Conservation (phyloP, 176 grass and related monocot species). For the Alloteropsis semialata region DNA sequence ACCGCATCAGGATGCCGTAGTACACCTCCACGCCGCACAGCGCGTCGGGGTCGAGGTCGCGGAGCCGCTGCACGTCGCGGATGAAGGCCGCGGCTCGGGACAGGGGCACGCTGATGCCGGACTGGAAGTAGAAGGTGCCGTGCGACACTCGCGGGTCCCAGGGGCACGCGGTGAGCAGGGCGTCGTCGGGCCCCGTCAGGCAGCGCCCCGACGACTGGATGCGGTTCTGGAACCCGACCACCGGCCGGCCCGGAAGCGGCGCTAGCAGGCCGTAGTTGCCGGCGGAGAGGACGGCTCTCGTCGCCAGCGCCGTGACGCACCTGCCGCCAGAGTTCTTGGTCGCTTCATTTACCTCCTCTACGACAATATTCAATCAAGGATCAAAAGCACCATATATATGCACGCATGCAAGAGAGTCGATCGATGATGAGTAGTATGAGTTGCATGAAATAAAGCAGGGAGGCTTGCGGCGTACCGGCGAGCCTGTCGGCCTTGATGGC, state of each 20-base stretch:
- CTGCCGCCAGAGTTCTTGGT: constrained; percentile 1
- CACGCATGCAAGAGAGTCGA: no score
- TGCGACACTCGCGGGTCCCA: constrained; percentile 52
- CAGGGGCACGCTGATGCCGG: constrained; percentile 47
- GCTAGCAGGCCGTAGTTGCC: constrained; percentile 22
- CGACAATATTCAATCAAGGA: no score
- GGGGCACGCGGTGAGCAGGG: constrained; percentile 45
- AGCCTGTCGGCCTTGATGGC: constrained; percentile 12
- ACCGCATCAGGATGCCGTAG: constrained; percentile 47
- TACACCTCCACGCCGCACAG: constrained; percentile 65
- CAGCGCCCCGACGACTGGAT: constrained; percentile 53
- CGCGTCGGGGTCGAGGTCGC: constrained; percentile 38
- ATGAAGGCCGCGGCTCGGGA: constrained; percentile 37
- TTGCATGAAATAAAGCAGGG: no score
- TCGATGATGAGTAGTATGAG: no score
- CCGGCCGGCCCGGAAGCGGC: constrained; percentile 38
- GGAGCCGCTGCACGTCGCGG: constrained; percentile 49
- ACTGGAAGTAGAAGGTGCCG: constrained; percentile 46
- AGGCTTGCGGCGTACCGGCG: background rate
- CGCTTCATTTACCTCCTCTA: constrained; percentile 29
- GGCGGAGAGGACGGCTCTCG: background rate
- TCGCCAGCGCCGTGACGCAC: constrained; percentile 18
- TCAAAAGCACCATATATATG: no score
- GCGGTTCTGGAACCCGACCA: constrained; percentile 55
- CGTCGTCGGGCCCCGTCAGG: constrained; percentile 31